A percentile compares a stretch with the other conserved stretches of the same genome.
phyloP scores from a whole-genome alignment of 306 rosid genomes.

The Gastrolobium villosum region DNA sequence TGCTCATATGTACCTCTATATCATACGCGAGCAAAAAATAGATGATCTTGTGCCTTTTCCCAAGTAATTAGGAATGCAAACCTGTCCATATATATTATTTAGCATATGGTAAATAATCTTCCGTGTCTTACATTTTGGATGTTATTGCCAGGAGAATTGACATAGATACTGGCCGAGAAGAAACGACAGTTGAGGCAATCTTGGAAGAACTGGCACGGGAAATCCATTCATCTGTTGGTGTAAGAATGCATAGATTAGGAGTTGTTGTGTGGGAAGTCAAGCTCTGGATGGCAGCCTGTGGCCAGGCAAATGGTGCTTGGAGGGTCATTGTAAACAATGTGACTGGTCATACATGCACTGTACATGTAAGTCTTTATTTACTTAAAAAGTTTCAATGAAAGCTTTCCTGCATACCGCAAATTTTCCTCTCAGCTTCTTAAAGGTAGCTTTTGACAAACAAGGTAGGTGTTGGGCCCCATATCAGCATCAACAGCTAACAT shows the following conservation, averaged over 20 bases:
- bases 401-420: constrained; percentile 22
- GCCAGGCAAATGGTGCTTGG: constrained; percentile 91
- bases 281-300: constrained; percentile 83
- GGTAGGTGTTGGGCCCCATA: constrained; percentile 7
- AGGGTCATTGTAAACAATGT: constrained; percentile 93
- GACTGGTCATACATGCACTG: constrained; percentile 93
- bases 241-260: constrained; percentile 96
- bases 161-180: constrained; percentile 70
- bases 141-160: constrained; percentile 72
- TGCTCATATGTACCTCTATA: constrained; percentile 94
- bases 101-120: constrained; percentile 34
- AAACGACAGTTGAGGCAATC: constrained; percentile 67
- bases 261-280: constrained; percentile 98
- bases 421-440: constrained; percentile 15
- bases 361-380: constrained; percentile 73
- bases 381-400: constrained; percentile 39
- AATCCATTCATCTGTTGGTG: constrained; percentile 87
- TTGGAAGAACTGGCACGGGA: constrained; percentile 78
- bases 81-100: constrained; percentile 35
- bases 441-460: constrained; percentile 39
- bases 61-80: constrained; percentile 65
- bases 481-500: constrained; percentile 5
- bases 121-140: constrained; percentile 53
- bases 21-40: constrained; percentile 84
- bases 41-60: constrained; percentile 81